Conservation (phyloP, 2,329 filamentous ascomycete species). For the Sporothrix phasma region DNA sequence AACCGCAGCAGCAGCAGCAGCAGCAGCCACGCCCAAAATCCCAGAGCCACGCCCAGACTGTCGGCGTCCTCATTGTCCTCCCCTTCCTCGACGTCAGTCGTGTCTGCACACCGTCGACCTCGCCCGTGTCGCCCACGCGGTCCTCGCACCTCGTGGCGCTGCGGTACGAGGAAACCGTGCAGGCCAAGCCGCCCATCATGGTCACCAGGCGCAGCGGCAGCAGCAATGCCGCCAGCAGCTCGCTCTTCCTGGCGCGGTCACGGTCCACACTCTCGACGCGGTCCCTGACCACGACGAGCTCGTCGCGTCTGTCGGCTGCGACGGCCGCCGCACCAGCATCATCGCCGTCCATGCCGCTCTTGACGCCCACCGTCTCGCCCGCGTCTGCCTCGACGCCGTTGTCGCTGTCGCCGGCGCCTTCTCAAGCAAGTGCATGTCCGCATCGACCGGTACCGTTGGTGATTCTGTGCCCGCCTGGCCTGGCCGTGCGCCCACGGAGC, state of each 20-base stretch:
- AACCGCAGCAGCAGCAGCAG: too few species aligned
- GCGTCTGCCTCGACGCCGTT: neutral
- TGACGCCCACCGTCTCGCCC: neutral
- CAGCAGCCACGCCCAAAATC: neutral
- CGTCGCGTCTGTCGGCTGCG: constrained; percentile 20
- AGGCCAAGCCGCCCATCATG: constrained; percentile 48
- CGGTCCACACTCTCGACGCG: constrained; percentile 21
- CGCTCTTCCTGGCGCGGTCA: constrained; percentile 29
- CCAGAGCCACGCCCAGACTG: neutral
- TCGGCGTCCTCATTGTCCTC: neutral
- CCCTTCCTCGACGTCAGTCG: neutral
- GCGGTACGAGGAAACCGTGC: constrained; percentile 51
- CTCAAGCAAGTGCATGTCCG: too few species aligned
- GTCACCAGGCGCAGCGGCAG: constrained; percentile 24
- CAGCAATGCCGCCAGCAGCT: constrained; percentile 24
- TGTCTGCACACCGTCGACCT: neutral
- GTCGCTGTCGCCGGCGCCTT: neutral
- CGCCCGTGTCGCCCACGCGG: constrained; percentile 26
- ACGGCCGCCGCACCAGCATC: neutral
- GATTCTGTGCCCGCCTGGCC: constrained; percentile 28
- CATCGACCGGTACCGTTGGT: constrained; percentile 21
- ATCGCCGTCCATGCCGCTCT: neutral
- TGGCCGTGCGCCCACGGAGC: constrained; percentile 34
- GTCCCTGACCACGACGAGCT: constrained; percentile 20
- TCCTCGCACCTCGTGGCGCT: constrained; percentile 38